Base-by-base conservation (phyloP, 176 grass and related monocot species). In the Carex myosuroides region DNA sequence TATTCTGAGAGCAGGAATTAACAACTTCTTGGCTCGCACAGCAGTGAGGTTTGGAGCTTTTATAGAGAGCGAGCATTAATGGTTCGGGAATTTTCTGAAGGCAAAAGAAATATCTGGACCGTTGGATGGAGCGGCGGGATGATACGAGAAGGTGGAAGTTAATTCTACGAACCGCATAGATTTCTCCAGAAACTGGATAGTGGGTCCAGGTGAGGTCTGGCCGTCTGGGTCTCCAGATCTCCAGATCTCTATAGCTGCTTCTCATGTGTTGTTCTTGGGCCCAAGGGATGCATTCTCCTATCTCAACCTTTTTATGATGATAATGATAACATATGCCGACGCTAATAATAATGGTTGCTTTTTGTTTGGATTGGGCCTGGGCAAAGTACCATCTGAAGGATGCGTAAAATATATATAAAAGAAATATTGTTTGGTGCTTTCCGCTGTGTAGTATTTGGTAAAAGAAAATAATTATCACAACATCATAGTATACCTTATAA, bases 81-180 rank as follows among this genome's bases (percentile, higher is more conserved):
- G 59, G 61, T 82, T 66, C 41, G 61, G 61, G 80, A 68, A 32
- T 24, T 41, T 68, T 22, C 39, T 13, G 6, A 52, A 13, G 70
- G 9, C 10, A 10, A 13, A 29, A 50, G 41, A 68, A 29, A 67
- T 2, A 67, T 82, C 35, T 54, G 61, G 80, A n/a, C 22, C 42
- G 80, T 82, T 67, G 39, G 61, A 68, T 82, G 57, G n/a, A 41
- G 7, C 46, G 41, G 63, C 16, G 80, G 60, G 80, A 66, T 68
- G 80, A 52, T 44, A 32, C 80, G 62, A 83, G 80, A 53, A 83
- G 13, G 61, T 52, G 80, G 61, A 9, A 65, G 80, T 44, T 50
- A 39, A 54, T 68, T 65, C 35, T 32, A 68, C 22, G 0, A 52
- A 64, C 11, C 11, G 67, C 61, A 44, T 50, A 13, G 80, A 83